Conservation (phyloP, 768 basidiomycete genomes). For the Trametes coccinea region DNA sequence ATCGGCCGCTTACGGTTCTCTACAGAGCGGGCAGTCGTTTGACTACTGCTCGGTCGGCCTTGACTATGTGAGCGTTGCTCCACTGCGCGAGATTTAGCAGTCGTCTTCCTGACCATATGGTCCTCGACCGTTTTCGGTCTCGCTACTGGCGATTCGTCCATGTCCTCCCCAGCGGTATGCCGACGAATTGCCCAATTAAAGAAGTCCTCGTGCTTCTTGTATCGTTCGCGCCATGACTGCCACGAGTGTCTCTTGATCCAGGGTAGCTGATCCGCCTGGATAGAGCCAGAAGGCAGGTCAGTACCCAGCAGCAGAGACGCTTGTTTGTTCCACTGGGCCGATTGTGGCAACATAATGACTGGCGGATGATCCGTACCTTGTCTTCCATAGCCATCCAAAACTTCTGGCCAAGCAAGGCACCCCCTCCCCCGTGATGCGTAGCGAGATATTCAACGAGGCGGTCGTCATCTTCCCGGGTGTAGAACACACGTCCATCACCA, state of each 20-base stretch:
- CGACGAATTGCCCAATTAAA: constrained; percentile 56
- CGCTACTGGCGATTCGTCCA: neutral
- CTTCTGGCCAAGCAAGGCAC: constrained; percentile 3
- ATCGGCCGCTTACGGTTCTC: neutral
- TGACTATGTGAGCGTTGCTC: neutral
- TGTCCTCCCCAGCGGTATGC: neutral
- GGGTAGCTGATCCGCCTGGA: constrained; percentile 44
- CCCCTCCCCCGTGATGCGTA: neutral
- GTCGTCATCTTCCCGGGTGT: constrained; percentile 14
- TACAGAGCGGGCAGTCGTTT: neutral
- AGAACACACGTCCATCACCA: constrained; percentile 1
- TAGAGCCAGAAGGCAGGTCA: neutral
- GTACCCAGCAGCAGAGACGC: neutral
- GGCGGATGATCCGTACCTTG: constrained; percentile 1
- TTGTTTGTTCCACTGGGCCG: neutral
- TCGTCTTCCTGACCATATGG: neutral
- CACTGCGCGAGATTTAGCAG: neutral
- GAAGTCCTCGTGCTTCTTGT: constrained; percentile 71
- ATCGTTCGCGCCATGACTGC: constrained; percentile 85
- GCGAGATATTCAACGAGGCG: constrained; percentile 13
- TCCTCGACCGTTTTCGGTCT: constrained; percentile 6
- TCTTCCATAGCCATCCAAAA: constrained; percentile 3
- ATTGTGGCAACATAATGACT: no score
- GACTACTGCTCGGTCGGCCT: neutral
- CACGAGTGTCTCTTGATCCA: constrained; percentile 83